Evolutionary conservation across 331 rosid species (phyloP).

Genomic region (Rosa hybrid): DNA sequence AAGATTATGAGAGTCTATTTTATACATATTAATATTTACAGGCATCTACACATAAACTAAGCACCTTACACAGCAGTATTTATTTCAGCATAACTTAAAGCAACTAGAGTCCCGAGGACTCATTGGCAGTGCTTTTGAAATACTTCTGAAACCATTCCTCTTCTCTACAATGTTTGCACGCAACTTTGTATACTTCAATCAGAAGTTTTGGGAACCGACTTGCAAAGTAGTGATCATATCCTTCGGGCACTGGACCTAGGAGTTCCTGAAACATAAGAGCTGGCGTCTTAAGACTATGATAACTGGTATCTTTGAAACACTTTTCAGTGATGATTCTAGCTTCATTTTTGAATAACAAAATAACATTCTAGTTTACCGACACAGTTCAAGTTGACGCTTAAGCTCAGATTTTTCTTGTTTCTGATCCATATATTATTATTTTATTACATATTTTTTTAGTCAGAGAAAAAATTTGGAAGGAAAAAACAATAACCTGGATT

Average conservation of each 20-base stretch:
- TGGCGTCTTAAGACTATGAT: not conserved
- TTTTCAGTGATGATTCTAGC: not conserved
- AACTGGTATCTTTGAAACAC: not conserved
- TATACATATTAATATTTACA: slow-evolving; percentile 8
- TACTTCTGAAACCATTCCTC: slow-evolving; percentile 45
- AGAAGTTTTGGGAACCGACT: slow-evolving; percentile 49
- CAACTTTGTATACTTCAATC: slow-evolving; percentile 48
- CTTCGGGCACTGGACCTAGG: slow-evolving; percentile 61
- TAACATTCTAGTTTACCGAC: not conserved
- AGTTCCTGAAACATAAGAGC: slow-evolving; percentile 54
- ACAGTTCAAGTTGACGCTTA: not conserved
- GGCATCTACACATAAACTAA: not conserved
- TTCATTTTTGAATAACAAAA: not conserved
- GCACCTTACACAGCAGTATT: not conserved
- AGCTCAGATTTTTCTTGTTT: not conserved
- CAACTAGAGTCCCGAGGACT: slow-evolving; percentile 7
- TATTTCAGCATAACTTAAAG: not conserved
- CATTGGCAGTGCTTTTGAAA: slow-evolving; percentile 27
- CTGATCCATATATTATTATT: not conserved
- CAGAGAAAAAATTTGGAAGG: not conserved
- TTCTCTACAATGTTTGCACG: slow-evolving; percentile 31
- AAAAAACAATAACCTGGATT: slow-evolving; percentile 64
- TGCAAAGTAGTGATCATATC: slow-evolving; percentile 64
- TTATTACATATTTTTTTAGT: not conserved
- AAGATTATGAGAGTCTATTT: not conserved